Evolutionary conservation across 768 basidiomycete species (phyloP).

Genomic region (Pleurotus pulmonarius): DNA sequence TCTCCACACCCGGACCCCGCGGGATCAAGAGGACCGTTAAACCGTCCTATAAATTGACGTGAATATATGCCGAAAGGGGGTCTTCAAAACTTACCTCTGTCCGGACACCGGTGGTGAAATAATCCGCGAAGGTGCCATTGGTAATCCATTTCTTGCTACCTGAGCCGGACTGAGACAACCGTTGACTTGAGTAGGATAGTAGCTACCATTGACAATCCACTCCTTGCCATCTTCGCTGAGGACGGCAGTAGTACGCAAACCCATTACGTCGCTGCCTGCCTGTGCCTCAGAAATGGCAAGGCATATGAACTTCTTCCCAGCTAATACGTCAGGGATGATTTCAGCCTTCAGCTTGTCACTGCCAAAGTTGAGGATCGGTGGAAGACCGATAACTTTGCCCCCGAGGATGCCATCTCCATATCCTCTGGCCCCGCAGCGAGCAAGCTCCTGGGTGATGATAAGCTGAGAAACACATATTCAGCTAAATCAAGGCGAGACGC

Average conservation of each 20-base stretch:
- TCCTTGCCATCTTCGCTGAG: conserved; percentile 78
- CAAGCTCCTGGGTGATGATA: conserved; percentile 76
- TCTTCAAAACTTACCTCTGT: conserved; percentile 6
- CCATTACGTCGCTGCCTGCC: conserved; percentile 79
- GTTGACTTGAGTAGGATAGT: conserved; percentile 10
- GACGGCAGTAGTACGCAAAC: conserved; percentile 67
- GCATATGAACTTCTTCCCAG: conserved; percentile 75
- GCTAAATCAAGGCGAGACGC: background rate
- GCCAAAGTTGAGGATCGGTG: conserved; percentile 83
- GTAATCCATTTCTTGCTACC: conserved; percentile 28
- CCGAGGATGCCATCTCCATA: conserved; percentile 78
- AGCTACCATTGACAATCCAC: conserved; percentile 83
- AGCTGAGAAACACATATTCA: conserved; percentile 34
- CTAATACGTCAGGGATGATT: conserved; percentile 62
- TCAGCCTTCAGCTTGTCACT: conserved; percentile 43
- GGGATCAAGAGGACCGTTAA: conserved; percentile 32
- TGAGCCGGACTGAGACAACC: background rate
- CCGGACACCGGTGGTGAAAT: conserved; percentile 46
- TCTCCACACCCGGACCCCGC: conserved; percentile 55
- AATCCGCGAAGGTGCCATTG: conserved; percentile 43
- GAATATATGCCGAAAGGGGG: conserved; percentile 34
- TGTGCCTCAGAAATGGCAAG: conserved; percentile 89
- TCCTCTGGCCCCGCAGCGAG: conserved; percentile 66
- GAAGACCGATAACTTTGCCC: conserved; percentile 80
- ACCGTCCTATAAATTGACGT: conserved; percentile 50